phyloP scores from a whole-genome alignment of 306 rosid species.

The Cucurbita pepo region DNA sequence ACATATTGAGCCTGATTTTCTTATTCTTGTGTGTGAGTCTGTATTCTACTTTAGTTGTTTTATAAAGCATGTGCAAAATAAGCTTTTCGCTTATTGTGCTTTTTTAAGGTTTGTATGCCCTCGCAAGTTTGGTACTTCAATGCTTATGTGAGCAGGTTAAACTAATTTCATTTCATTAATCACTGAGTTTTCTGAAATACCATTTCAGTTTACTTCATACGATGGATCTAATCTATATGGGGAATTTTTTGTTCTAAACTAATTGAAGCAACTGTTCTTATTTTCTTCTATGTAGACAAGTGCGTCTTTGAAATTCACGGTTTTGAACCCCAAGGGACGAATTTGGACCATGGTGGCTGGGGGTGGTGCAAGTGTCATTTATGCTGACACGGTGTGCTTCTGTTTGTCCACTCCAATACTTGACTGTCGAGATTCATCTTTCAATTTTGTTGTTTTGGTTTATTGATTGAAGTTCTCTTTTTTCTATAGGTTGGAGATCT shows the following conservation, averaged over 20 bases:
- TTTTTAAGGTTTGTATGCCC: neutral
- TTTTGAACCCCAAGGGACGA: constrained; percentile 75
- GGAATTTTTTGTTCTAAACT: neutral
- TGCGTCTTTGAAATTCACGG: constrained; percentile 92
- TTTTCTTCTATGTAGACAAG: constrained; percentile 52
- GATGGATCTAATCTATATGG: neutral
- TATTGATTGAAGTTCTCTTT: neutral
- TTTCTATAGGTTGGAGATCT: constrained; percentile 76
- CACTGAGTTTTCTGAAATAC: neutral
- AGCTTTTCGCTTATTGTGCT: neutral
- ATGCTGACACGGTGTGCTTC: constrained; percentile 66
- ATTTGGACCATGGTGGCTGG: constrained; percentile 99
- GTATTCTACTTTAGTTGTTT: neutral
- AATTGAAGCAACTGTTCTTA: neutral
- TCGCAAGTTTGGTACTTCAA: neutral
- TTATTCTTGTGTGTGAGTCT: neutral
- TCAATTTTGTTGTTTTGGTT: neutral
- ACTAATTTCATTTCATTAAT: neutral
- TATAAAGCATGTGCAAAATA: neutral
- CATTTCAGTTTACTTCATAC: neutral
- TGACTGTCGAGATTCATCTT: neutral
- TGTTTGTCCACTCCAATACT: constrained; percentile 7
- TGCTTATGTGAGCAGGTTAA: neutral
- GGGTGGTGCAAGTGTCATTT: constrained; percentile 98
- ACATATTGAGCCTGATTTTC: neutral